Base-by-base conservation (phyloP, 331 rosid species). In the Quercus lobata region DNA sequence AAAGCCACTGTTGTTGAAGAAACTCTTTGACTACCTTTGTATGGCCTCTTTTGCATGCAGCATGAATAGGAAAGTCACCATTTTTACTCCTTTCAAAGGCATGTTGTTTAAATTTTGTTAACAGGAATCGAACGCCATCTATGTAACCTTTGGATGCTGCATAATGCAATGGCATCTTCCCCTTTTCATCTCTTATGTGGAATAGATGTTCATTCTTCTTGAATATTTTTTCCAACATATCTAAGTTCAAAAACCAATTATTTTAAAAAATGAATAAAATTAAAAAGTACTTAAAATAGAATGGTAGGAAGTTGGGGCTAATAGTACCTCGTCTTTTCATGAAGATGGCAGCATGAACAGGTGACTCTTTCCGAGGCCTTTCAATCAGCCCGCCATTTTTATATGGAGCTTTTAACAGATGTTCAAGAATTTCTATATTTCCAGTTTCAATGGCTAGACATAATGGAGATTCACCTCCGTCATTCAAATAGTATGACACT, bases 91-190 rank as follows among this genome's bases (percentile, higher is more conserved):
- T 57, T 57, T 1, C 62, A 57, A 17, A 5, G 24, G 24, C 18
- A 0, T 2, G 0, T 5, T 57, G 7, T 16, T 57, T 0, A 4
- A 16, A 57, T 0, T 57, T 1, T 5, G 0, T 5, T 17, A 57
- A 16, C 22, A 57, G 11, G 18, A 57, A 46, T 0, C 5, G 14
- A 46, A 46, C 15, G 0, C 17, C 53, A 10, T 46, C 16, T 11
- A 46, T 10, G 1, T 46, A 3, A 46, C 53, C 53, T 46, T 11
- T 1, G 53, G 53, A 46, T 46, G 53, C 53, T 46, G 53, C 53
- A 46, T 9, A 46, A 46, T 46, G 16, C 5, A 46, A 0, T 46
- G 53, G 53, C 14, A 16, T 3, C 53, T 46, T 46, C 53, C 53
- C 16, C 16, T 46, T 46, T 46, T 9, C 4, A 46, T 46, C 53